Conservation (phyloP, 1,284 basidiomycete genomes). For the Melampsora abietis-canadensis region DNA sequence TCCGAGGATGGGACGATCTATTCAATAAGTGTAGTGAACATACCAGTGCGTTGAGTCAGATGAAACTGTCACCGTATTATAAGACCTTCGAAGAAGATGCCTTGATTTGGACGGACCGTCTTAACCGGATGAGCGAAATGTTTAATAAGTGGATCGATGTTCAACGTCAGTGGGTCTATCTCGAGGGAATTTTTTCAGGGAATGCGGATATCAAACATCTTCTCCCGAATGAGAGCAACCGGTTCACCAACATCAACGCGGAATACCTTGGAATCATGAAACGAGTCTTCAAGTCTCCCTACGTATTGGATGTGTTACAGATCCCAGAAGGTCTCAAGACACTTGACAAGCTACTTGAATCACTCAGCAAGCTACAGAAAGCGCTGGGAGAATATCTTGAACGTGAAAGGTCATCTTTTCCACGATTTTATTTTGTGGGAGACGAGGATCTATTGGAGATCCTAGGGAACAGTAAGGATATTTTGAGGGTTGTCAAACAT, state of each 20-base stretch:
- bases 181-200: conserved; percentile 98
- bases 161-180: conserved; percentile 98
- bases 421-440: conserved; percentile 99
- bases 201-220: conserved; percentile 98
- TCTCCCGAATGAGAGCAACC: conserved; percentile 89
- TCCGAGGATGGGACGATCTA: conserved; percentile 95
- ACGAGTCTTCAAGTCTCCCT: conserved; percentile 98
- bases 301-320: conserved; percentile 93
- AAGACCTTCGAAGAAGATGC: conserved; percentile 61
- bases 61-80: conserved; percentile 96
- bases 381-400: conserved; percentile 98
- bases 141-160: conserved; percentile 99
- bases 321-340: conserved; percentile 95
- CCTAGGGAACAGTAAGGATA: conserved; percentile 98
- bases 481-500: conserved; percentile 94
- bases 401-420: conserved; percentile 93
- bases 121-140: conserved; percentile 89
- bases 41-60: conserved; percentile 87
- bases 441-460: conserved; percentile 98
- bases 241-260: conserved; percentile 97
- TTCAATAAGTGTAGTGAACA: conserved; percentile 96
- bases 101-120: conserved; percentile 60
- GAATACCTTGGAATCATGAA: conserved; percentile 99
- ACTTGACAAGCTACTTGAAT: conserved; percentile 89
- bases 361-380: conserved; percentile 97